Percentiles rank a stretch among this genome's conserved stretches.
Evolutionary conservation across 2,329 filamentous ascomycete species (phyloP).

Genomic region (Colletotrichum tanaceti): DNA sequence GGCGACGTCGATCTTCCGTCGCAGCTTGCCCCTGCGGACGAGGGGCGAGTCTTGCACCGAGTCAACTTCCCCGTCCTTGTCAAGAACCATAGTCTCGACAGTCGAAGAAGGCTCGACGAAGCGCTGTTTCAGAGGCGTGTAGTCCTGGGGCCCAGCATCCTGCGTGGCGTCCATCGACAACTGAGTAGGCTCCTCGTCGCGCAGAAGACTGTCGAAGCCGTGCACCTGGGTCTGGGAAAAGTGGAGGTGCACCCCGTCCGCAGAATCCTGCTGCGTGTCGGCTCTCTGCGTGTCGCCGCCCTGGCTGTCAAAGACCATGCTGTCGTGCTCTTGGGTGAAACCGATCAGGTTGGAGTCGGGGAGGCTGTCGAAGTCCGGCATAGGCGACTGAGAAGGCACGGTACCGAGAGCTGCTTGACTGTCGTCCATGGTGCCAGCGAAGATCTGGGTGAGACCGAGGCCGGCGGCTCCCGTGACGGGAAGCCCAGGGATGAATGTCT

Average conservation of each 20-base stretch:
- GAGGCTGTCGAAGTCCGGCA: conserved; percentile 68
- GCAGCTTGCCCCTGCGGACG: conserved; percentile 67
- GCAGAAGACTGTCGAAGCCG: conserved; percentile 67
- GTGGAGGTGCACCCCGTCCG: conserved; percentile 61
- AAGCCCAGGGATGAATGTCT: conserved; percentile 76
- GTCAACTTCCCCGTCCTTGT: conserved; percentile 51
- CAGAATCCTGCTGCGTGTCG: conserved; percentile 51
- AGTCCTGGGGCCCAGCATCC: conserved; percentile 79
- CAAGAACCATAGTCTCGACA: conserved; percentile 73
- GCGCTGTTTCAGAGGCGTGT: conserved; percentile 76
- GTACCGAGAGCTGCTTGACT: conserved; percentile 56
- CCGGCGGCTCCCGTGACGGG: conserved; percentile 70
- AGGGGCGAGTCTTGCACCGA: conserved; percentile 73
- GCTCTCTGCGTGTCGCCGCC: conserved; percentile 51
- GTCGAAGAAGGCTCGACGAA: conserved; percentile 78
- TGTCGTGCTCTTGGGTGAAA: conserved; percentile 66
- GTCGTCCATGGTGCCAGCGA: conserved; percentile 86
- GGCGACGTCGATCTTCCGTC: conserved; percentile 55
- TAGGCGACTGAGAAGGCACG: conserved; percentile 57
- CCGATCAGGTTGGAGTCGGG: conserved; percentile 72
- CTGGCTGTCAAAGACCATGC: conserved; percentile 62
- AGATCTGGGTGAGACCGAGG: conserved; percentile 87
- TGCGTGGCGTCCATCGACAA: conserved; percentile 82
- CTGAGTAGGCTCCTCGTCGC: conserved; percentile 65
- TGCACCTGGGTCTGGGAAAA: conserved; percentile 71